Base-by-base conservation (phyloP, 768 basidiomycete species). In the Lactifluus rugatus region DNA sequence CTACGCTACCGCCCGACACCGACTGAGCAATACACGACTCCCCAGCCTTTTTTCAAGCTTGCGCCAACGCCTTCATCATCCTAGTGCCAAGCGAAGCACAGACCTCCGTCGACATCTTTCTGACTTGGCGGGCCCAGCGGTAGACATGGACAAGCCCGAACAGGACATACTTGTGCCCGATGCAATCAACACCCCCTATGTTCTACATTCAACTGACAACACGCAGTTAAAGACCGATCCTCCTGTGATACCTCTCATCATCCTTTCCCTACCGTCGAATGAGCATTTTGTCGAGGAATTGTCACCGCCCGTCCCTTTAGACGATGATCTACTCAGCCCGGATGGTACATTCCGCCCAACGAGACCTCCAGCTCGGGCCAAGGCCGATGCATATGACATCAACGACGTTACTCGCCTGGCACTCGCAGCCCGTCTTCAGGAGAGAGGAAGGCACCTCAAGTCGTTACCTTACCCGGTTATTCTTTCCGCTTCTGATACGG, bases 341-440 rank as follows among this genome's bases (percentile, higher is more conserved):
- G 48, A 60, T 11, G 58, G 58, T 23, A 56, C 58, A 28, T 60
- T 56, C 19, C 54, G 49, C n/a, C 37, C 53, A 16, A 37, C 58
- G 39, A 14, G 42, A 17, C 14, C n/a, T 7, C 47, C 17, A 2
- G 13, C 34, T 45, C 19, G 28, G 44, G 23, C 10, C 3, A 11
- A n/a, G 21, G 45, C 17, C 21, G 17, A 25, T 10, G 25, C n/a
- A 17, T 37, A 21, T 21, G 28, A 51, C 44, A 25, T 60, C 36
- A 32, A 8, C 28, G 23, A 60, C 5, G 23, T 17, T 14, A 60
- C 49, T 11, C 58, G 49, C 25, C 36, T 46, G 17, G 59, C 50
- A 5, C 54, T 60, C 16, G 44, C 36, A 13, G 41, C 44, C 45
- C 59, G 49, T 10, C 59, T 60, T 51, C 59, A 42, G 14, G 46